Evolutionary conservation across 768 basidiomycete species (phyloP), one percentile per base, ranked within the genome.

Genomic region (Jaapia argillacea): DNA sequence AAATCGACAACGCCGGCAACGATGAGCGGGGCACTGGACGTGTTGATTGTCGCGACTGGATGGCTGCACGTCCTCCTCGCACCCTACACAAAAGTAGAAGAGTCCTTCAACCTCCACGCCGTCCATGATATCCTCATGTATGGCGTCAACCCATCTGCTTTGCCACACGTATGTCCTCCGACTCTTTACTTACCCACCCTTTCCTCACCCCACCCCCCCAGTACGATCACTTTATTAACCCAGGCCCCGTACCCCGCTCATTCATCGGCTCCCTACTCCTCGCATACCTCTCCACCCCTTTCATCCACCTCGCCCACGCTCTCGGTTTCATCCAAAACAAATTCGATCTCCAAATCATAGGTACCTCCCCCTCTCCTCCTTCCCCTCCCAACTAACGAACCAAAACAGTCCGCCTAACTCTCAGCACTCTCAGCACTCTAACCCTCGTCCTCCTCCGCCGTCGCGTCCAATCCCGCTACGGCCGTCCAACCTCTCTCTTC

Each of bases 1-100:
- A n/a, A n/a, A n/a, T n/a, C n/a, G 28, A 33, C 16, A 33, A 16
- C 16, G 28, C 28, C 16, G 28, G 5, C 36, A 35, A 36, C 16
- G 21, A 68, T 70, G 68, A 62, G 58, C 48, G 45, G 62, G 6
- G 46, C 53, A 3, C 61, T 75, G 14, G 85, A 88, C 52, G 49
- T 64, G 16, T 53, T 77, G 6, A 54, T 85, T 13, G 58, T 80
- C 21, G 54, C 53, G 0, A 66, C 69, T 37, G 67, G 69, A 42
- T 85, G 79, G 72, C 51, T 56, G 1, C 84, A 94, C 50, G 83
- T 93, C 38, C 51, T 85, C 21, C 65, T 88, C 3, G 75, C 87
- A 2, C 94, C 96, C 0, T 90, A 85, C 58, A 86, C 88, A 3
- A 99, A 99, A 65, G 96, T 99, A 23, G 96, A 99, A 61, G 96